Evolutionary conservation across 2,329 filamentous ascomycete species (phyloP).

Genomic region (Xylariaceae sp.): DNA sequence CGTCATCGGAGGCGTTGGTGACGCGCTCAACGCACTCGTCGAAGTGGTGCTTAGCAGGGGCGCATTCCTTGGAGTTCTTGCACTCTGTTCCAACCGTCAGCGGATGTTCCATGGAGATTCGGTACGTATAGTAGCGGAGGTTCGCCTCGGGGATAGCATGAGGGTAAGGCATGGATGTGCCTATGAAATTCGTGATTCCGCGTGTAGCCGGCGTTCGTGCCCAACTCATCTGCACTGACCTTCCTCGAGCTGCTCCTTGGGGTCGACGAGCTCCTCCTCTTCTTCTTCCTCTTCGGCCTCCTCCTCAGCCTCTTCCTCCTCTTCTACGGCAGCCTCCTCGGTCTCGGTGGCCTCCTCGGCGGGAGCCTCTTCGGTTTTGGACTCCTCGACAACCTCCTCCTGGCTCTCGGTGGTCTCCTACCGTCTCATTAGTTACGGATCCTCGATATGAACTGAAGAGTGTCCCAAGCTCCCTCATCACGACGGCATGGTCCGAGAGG

Average conservation of each 20-base stretch:
- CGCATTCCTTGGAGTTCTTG: slow-evolving; percentile 78
- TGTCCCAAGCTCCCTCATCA: neutral
- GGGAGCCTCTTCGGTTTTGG: slow-evolving; percentile 43
- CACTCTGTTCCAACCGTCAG: slow-evolving; percentile 59
- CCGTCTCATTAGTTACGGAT: slow-evolving; percentile 6
- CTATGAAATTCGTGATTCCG: slow-evolving; percentile 4
- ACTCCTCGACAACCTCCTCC: slow-evolving; percentile 17
- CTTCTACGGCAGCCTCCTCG: slow-evolving; percentile 40
- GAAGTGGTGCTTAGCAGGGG: slow-evolving; percentile 91
- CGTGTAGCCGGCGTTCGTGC: slow-evolving; percentile 3
- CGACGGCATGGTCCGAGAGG: neutral
- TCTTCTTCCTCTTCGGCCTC: slow-evolving; percentile 78
- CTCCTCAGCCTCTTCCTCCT: slow-evolving; percentile 49
- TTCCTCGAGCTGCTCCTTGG: slow-evolving; percentile 84
- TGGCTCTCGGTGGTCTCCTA: slow-evolving; percentile 21
- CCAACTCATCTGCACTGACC: slow-evolving; percentile 55
- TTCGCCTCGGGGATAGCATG: neutral
- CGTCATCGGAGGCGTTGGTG: slow-evolving; percentile 61
- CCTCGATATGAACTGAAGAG: neutral
- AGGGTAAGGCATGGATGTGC: neutral
- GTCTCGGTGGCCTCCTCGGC: slow-evolving; percentile 44
- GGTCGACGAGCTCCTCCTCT: slow-evolving; percentile 75
- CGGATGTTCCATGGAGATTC: neutral
- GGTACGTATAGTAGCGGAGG: neutral
- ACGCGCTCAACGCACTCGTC: slow-evolving; percentile 98